phyloP scores from a whole-genome alignment of 106 monocot genomes.

The Amphibolis antarctica region DNA sequence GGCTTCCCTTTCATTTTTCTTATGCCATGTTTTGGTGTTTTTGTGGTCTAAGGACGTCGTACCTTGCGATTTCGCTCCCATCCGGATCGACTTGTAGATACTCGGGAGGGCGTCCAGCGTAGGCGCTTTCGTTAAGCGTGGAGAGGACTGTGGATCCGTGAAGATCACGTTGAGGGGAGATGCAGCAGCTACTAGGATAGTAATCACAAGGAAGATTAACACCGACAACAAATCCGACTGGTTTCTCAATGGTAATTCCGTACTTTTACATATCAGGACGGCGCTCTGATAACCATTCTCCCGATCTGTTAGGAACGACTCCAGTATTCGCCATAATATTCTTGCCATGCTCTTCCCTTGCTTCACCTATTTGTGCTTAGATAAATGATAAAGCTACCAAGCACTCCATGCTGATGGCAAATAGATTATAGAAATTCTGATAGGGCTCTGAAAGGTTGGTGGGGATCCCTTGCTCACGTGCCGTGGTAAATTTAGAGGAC shows the following conservation, averaged over 20 bases:
- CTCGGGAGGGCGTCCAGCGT: constrained; percentile 91
- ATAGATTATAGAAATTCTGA: too few species aligned
- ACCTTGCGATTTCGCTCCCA: background rate
- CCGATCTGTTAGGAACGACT: too few species aligned
- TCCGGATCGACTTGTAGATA: constrained; percentile 33
- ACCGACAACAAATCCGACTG: constrained; percentile 89
- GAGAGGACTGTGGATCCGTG: constrained; percentile 64
- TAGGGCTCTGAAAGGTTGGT: too few species aligned
- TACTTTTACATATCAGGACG: background rate
- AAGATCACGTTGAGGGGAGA: constrained; percentile 60
- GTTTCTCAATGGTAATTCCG: constrained; percentile 61
- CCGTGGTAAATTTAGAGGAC: too few species aligned
- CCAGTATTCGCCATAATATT: too few species aligned
- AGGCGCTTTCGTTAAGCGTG: constrained; percentile 91
- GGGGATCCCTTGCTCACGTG: too few species aligned
- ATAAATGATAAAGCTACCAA: too few species aligned
- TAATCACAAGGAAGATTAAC: constrained; percentile 63
- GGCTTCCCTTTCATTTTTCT: background rate
- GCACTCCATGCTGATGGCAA: too few species aligned
- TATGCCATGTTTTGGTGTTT: background rate
- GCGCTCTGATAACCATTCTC: too few species aligned
- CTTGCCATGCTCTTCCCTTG: too few species aligned
- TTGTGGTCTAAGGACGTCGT: too few species aligned
- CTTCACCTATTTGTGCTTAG: too few species aligned
- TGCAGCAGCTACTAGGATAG: constrained; percentile 26